A percentile compares a stretch with the other conserved stretches of the same genome.
Conservation (phyloP, 495 filamentous ascomycete species). For the Tuber aestivum region DNA sequence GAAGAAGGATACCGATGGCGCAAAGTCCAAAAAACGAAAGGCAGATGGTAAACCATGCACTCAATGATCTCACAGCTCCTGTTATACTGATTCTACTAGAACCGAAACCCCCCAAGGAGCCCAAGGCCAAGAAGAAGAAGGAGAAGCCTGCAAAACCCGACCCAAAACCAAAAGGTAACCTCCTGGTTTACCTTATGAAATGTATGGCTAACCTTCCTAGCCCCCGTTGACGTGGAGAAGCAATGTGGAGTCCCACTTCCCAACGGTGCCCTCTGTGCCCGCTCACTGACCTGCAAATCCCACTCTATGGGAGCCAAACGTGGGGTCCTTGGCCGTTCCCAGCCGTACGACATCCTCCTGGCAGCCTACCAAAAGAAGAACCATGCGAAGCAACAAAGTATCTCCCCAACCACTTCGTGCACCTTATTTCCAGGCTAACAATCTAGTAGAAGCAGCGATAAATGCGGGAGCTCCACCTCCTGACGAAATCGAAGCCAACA, state of each 20-base stretch:
- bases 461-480: slow-evolving; percentile 88
- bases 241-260: slow-evolving; percentile 90
- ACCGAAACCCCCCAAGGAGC: slow-evolving; percentile 52
- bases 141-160: slow-evolving; percentile 87
- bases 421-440: slow-evolving; percentile 32
- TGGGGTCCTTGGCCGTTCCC: slow-evolving; percentile 76
- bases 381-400: slow-evolving; percentile 93
- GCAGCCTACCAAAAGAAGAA: slow-evolving; percentile 98
- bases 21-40: slow-evolving; percentile 89
- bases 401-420: slow-evolving; percentile 36
- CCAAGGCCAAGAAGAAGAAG: slow-evolving; percentile 87
- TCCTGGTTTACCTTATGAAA: slow-evolving; percentile 9
- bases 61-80: not conserved
- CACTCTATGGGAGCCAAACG: slow-evolving; percentile 96
- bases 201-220: slow-evolving; percentile 39
- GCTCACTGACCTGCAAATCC: slow-evolving; percentile 91
- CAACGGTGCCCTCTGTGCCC: slow-evolving; percentile 67
- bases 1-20: slow-evolving; percentile 54
- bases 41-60: slow-evolving; percentile 55
- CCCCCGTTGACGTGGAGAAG: slow-evolving; percentile 90
- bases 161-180: slow-evolving; percentile 73
- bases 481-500: slow-evolving; percentile 72
- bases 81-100: slow-evolving; percentile 25
- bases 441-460: slow-evolving; percentile 71
- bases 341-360: slow-evolving; percentile 92